A percentile compares a stretch with the other conserved stretches of the same genome.
These are phyloP conservation scores for Xylaria nigripes DNA, from an alignment of 495 filamentous ascomycete species.

Conservation along the genomic window DNA sequence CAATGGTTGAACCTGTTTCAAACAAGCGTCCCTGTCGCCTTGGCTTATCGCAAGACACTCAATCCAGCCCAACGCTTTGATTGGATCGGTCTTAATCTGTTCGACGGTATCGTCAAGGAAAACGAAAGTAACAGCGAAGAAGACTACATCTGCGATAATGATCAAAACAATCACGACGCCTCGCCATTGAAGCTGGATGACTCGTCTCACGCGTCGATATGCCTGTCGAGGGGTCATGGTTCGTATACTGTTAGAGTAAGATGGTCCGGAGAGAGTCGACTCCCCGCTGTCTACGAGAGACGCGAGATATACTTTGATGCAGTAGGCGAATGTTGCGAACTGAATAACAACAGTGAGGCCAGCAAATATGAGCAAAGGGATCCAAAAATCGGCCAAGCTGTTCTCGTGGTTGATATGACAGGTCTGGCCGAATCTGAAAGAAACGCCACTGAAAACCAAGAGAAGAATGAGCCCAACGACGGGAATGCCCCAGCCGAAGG, in stretches of 20 bases:
- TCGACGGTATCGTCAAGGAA: slow-evolving; percentile 65
- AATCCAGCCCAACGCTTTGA: slow-evolving; percentile 54
- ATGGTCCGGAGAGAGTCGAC: slow-evolving; percentile 62
- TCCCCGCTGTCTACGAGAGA: slow-evolving; percentile 65
- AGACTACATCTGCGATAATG: slow-evolving; percentile 82
- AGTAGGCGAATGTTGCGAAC: slow-evolving; percentile 78
- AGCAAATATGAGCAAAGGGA: slow-evolving; percentile 72
- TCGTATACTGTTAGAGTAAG: slow-evolving; percentile 69
- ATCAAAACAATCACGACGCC: slow-evolving; percentile 79
- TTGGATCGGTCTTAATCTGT: slow-evolving; percentile 43
- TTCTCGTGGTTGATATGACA: slow-evolving; percentile 88
- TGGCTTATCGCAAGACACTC: slow-evolving; percentile 53
- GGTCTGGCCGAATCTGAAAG: slow-evolving; percentile 81
- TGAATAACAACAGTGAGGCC: slow-evolving; percentile 76
- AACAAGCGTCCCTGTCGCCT: slow-evolving; percentile 59
- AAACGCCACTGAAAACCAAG: slow-evolving; percentile 81
- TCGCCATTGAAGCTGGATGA: slow-evolving; percentile 91
- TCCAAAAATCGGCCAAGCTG: slow-evolving; percentile 81
- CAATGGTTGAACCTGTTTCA: slow-evolving; percentile 45
- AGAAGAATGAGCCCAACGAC: slow-evolving; percentile 62
- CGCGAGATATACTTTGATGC: slow-evolving; percentile 87
- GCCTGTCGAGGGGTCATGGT: slow-evolving; percentile 82
- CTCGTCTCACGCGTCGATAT: slow-evolving; percentile 73
- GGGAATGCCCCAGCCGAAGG: slow-evolving; percentile 76
- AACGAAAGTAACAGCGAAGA: slow-evolving; percentile 86